Conservation (phyloP, 2,329 filamentous ascomycete species). For the Aspergillus sp. region DNA sequence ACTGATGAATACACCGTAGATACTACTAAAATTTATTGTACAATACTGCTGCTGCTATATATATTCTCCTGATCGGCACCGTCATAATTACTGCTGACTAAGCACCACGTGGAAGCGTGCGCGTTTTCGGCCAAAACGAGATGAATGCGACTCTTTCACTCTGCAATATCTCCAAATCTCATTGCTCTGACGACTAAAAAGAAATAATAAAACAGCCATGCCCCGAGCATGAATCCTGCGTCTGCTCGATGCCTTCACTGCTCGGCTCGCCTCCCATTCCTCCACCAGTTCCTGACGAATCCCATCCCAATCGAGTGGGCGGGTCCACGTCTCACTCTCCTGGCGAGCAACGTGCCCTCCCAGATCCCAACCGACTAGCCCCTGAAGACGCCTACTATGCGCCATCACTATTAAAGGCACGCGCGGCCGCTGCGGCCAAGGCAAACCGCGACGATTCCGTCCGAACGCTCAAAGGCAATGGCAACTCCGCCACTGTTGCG, state of each 20-base stretch:
- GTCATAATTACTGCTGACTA: slow-evolving; percentile 2
- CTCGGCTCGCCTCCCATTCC: slow-evolving; percentile 31
- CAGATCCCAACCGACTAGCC: slow-evolving; percentile 63
- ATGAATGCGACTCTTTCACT: neutral
- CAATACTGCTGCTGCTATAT: too few relatives aligned
- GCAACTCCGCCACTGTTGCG: slow-evolving; percentile 33
- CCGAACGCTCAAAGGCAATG: slow-evolving; percentile 32
- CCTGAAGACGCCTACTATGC: slow-evolving; percentile 76
- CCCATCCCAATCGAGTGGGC: slow-evolving; percentile 35
- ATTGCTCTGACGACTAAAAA: neutral
- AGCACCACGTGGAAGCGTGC: slow-evolving; percentile 6
- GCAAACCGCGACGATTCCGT: slow-evolving; percentile 32
- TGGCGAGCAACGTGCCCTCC: slow-evolving; percentile 33
- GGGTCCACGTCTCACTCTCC: slow-evolving; percentile 25
- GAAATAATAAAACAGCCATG: slow-evolving; percentile 16
- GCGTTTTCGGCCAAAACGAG: slow-evolving; percentile 1
- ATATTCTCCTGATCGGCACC: neutral
- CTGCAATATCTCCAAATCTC: neutral
- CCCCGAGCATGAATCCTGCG: slow-evolving; percentile 18
- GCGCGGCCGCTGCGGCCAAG: slow-evolving; percentile 31
- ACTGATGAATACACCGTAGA: too few relatives aligned
- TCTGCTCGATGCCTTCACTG: slow-evolving; percentile 28
- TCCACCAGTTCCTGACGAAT: slow-evolving; percentile 41
- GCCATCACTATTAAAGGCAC: slow-evolving; percentile 53
- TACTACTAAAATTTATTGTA: too few relatives aligned